These are phyloP conservation scores for Lachnellula occidentalis DNA, from an alignment of 2,329 filamentous ascomycete species.

Conservation along the genomic window DNA sequence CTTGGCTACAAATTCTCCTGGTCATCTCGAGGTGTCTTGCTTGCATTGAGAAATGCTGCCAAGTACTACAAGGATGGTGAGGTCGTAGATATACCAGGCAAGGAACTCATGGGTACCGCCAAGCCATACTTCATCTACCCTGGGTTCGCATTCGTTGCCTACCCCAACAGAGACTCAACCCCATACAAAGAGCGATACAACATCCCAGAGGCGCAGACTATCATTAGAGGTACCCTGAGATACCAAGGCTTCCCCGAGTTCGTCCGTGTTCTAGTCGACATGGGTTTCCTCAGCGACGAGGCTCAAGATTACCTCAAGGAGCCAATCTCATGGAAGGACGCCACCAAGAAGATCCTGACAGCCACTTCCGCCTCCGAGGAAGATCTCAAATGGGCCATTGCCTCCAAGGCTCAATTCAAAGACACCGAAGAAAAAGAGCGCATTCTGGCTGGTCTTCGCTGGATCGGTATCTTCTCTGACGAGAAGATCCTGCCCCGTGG, in stretches of 20 bases:
- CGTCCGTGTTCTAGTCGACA: slow-evolving; percentile 79
- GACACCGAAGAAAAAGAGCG: slow-evolving; percentile 62
- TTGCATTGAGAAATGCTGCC: slow-evolving; percentile 82
- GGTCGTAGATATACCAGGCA: slow-evolving; percentile 57
- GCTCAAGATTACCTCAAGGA: slow-evolving; percentile 59
- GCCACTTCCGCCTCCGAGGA: slow-evolving; percentile 59
- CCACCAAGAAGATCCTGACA: slow-evolving; percentile 70
- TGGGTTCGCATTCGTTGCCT: slow-evolving; percentile 83
- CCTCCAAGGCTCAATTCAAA: slow-evolving; percentile 68
- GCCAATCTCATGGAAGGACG: slow-evolving; percentile 75
- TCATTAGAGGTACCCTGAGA: slow-evolving; percentile 77
- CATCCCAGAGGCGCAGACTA: slow-evolving; percentile 86
- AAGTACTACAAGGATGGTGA: slow-evolving; percentile 78
- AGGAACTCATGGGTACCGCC: slow-evolving; percentile 77
- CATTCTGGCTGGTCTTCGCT: slow-evolving; percentile 66
- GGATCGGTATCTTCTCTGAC: slow-evolving; percentile 60
- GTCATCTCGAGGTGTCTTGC: slow-evolving; percentile 65
- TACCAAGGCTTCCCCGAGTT: slow-evolving; percentile 91
- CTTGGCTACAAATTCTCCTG: slow-evolving; percentile 86
- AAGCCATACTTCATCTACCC: slow-evolving; percentile 91
- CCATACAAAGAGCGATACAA: slow-evolving; percentile 82
- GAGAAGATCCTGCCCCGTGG: slow-evolving; percentile 64
- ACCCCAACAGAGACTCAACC: slow-evolving; percentile 88
- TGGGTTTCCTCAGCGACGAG: slow-evolving; percentile 78
- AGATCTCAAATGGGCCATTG: slow-evolving; percentile 69